Evolutionary conservation across 2,329 filamentous ascomycete genomes (phyloP).

Genomic region (Trichoderma breve): DNA sequence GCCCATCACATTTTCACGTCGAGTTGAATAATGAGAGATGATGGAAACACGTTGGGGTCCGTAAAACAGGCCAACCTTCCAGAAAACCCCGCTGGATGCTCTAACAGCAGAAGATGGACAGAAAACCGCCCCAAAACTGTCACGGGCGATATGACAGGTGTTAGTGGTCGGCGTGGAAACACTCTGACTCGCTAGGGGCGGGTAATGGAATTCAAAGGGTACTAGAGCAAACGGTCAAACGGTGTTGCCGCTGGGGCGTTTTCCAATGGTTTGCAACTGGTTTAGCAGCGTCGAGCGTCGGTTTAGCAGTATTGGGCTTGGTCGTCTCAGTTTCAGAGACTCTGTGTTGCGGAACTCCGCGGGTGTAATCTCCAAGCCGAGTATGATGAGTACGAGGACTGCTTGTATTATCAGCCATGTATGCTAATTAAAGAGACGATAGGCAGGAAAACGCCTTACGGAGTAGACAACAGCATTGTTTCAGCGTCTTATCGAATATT

Average conservation of each 20-base stretch:
- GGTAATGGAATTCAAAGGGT: background rate
- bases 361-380: background rate
- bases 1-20: background rate
- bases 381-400: background rate
- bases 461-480: background rate
- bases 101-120: background rate
- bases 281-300: background rate
- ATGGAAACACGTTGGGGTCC: background rate
- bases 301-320: background rate
- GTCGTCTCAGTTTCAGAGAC: background rate
- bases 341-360: background rate
- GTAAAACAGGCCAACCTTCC: background rate
- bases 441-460: background rate
- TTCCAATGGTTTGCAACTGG: background rate
- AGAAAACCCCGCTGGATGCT: background rate
- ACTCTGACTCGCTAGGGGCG: slow-evolving; percentile 10
- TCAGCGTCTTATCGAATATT: background rate
- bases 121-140: background rate
- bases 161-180: slow-evolving; percentile 6
- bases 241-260: background rate
- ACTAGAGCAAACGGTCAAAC: background rate
- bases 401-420: background rate
- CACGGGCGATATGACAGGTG: background rate
- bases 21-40: background rate
- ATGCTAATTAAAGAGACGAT: background rate